These are phyloP conservation scores for Plasmodium gonderi DNA, from an alignment of 169 alveolate species.

Conservation along the genomic window DNA sequence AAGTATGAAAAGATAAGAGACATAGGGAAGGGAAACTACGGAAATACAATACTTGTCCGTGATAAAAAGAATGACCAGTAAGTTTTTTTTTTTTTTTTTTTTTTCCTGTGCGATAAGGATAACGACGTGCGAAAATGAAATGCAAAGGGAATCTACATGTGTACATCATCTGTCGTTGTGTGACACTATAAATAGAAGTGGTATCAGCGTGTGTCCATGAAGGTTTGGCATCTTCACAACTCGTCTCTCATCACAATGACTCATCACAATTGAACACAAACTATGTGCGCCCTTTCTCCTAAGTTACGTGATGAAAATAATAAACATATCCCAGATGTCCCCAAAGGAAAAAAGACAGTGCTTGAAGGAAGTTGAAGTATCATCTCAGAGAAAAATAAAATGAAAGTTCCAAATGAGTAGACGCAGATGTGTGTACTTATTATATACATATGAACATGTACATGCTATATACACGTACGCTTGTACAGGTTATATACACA, in stretches of 20 bases:
- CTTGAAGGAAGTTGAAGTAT: conserved; percentile 85
- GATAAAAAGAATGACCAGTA: conserved; percentile 79
- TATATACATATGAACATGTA: not conserved
- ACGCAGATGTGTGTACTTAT: not conserved
- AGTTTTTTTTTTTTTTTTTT: conserved; percentile 1
- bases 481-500: not conserved
- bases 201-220: not conserved
- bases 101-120: too few relatives aligned
- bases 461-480: not conserved
- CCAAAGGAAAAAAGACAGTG: conserved; percentile 81
- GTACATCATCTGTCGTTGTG: too few relatives aligned
- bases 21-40: conserved; percentile 83
- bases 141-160: not conserved
- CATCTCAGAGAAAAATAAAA: not conserved
- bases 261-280: too few relatives aligned
- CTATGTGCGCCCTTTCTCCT: not conserved
- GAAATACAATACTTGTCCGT: conserved; percentile 79
- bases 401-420: not conserved
- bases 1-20: conserved; percentile 72
- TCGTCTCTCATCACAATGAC: not conserved
- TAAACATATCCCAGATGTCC: conserved; percentile 79
- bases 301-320: conserved; percentile 80
- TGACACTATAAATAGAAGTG: not conserved
- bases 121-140: not conserved
- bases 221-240: not conserved